Evolutionary conservation across 164 flowering plant species (phyloP).

Genomic region (Liriodendron chinense): DNA sequence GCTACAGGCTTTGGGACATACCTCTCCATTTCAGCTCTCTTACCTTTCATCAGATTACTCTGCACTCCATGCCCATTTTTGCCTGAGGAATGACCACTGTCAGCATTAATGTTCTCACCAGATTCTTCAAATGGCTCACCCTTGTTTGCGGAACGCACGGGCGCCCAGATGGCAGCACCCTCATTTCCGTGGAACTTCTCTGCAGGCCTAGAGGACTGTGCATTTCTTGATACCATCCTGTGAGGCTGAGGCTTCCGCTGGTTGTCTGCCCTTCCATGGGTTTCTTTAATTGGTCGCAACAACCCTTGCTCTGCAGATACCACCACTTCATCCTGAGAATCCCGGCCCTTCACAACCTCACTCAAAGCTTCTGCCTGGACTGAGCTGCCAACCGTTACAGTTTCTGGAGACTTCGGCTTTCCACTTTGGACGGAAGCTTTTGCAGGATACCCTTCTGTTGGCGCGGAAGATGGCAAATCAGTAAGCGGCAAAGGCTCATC

Average conservation of each 20-base stretch:
- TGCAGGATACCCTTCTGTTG: conserved; percentile 26
- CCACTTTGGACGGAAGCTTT: conserved; percentile 29
- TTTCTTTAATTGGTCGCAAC: conserved; percentile 46
- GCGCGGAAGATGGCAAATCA: conserved; percentile 15
- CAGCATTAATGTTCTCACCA: conserved; percentile 22
- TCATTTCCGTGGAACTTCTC: conserved; percentile 59
- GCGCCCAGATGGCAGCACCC: conserved; percentile 78
- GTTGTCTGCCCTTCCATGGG: conserved; percentile 32
- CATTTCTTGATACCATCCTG: conserved; percentile 50
- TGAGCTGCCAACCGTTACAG: conserved; percentile 21
- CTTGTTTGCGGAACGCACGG: conserved; percentile 58
- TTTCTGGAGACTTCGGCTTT: conserved; percentile 28
- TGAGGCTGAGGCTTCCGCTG: conserved; percentile 64
- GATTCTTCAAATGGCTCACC: conserved; percentile 43
- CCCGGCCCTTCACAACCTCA: conserved; percentile 11
- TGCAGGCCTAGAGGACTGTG: conserved; percentile 36
- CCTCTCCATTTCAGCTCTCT: conserved; percentile 94
- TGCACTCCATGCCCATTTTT: conserved; percentile 43
- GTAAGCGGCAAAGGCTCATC: conserved; percentile 34
- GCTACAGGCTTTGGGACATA: conserved; percentile 94
- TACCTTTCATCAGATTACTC: conserved; percentile 58
- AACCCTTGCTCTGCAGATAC: conserved; percentile 29
- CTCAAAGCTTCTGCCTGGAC: conserved; percentile 19
- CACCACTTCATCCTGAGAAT: conserved; percentile 20
- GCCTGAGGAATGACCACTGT: conserved; percentile 22